Percentiles rank a stretch among this genome's conserved stretches.
These are phyloP conservation scores for Cronartium quercuum DNA, from an alignment of 1,284 basidiomycete genomes.

Conservation along the genomic window DNA sequence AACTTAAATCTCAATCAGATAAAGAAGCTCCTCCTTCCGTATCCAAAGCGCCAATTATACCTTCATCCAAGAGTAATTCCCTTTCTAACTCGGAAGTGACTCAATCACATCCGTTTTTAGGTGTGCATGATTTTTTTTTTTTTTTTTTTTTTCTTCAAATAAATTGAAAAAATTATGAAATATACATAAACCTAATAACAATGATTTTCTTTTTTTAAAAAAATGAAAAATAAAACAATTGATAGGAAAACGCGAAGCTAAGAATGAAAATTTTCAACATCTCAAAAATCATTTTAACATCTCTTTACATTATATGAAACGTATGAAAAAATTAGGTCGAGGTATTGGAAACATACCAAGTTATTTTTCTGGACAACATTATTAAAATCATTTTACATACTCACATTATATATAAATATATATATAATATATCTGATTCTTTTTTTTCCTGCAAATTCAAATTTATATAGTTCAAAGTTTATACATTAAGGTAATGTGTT, in stretches of 20 bases:
- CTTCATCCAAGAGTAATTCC: neutral
- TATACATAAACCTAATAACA: neutral
- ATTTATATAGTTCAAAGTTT: too few species aligned
- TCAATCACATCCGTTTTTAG: neutral
- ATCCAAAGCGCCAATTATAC: neutral
- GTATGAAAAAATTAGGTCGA: neutral
- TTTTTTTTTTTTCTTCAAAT: too few species aligned
- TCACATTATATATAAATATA: too few species aligned
- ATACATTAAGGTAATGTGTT: too few species aligned
- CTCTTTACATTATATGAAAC: neutral
- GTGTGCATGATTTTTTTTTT: neutral
- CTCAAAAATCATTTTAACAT: neutral
- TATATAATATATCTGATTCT: too few species aligned
- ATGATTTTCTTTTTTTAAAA: neutral
- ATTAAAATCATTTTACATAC: neutral
- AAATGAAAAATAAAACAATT: neutral
- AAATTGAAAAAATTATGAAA: too few species aligned
- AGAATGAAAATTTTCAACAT: neutral
- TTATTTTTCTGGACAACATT: conserved; percentile 2
- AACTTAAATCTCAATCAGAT: neutral
- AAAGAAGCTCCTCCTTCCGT: neutral
- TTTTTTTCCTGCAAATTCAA: too few species aligned
- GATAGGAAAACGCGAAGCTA: neutral
- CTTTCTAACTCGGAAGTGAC: too few species aligned
- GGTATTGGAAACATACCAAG: neutral